Base-by-base conservation (phyloP, 2,329 filamentous ascomycete genomes). In the Zalaria sp. region DNA sequence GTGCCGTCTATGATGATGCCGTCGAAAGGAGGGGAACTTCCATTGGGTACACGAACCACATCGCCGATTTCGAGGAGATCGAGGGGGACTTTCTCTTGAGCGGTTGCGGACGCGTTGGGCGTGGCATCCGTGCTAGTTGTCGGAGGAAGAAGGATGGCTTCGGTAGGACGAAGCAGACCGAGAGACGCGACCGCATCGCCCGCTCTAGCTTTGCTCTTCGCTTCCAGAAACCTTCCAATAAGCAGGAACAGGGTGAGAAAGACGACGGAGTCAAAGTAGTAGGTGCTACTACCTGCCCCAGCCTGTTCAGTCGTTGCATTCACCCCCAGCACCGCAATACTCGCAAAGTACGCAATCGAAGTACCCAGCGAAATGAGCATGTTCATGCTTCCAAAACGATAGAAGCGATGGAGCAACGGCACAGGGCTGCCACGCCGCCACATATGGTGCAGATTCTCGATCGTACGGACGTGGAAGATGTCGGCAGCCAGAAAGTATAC, bases 321-420 rank as follows among this genome's bases (percentile, higher is more conserved):
- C 3, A 79, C 74, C 5, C 77, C 74, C 40, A 95, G 71, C 48
- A 93, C 79, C 10, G 77, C 81, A 25, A 93, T 65, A 0, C 86
- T 93, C 0, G 85, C 80, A 47, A 93, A 67, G 57, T 93, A 94
- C 1, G 88, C 88, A 46, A 95, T 85, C 2, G 77, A 81, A 0
- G 88, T 93, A 4, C 87, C 88, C 2, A 93, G 71, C 5, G 83
- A 91, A 62, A 95, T 88, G 45, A 95, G 72, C 66, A 93, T 81
- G 56, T 93, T 93, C 88, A 95, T 95, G 65, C 87, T 94, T 5
- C 88, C 88, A 54, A 95, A 95, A n/a, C 83, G 79, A 58, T 87
- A 86, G 54, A 95, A 88, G 9, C 88, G 72, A 50, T 81, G 74
- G 10, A 83, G 52, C 3, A 93, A 57, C 0, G 85, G 83, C 1